These are phyloP conservation scores for Russula ochroleuca DNA, from an alignment of 768 basidiomycete species.

Conservation along the genomic window DNA sequence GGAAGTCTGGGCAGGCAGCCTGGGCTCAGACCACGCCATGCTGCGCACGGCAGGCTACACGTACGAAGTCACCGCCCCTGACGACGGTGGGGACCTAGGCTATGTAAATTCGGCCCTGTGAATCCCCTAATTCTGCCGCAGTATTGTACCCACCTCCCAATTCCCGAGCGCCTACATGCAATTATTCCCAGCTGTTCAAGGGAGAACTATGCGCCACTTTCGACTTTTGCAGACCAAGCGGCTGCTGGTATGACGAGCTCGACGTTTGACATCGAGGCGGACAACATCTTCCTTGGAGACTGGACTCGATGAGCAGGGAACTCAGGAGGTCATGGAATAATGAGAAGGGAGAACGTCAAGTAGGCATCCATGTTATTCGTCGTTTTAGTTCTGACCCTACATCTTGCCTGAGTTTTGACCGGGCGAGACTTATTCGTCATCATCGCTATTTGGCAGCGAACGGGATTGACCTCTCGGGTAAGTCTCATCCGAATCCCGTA, in stretches of 20 bases:
- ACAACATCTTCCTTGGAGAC: conserved; percentile 75
- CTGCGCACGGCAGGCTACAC: too few relatives aligned
- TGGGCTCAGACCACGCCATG: too few relatives aligned
- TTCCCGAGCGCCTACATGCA: conserved; percentile 57
- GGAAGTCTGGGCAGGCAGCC: too few relatives aligned
- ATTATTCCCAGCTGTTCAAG: conserved; percentile 46
- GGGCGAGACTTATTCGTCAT: conserved; percentile 86
- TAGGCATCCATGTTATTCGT: conserved; percentile 40
- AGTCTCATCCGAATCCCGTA: conserved; percentile 29
- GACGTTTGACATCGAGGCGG: conserved; percentile 81
- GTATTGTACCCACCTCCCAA: conserved; percentile 62
- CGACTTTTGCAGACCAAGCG: conserved; percentile 77
- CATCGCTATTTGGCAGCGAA: conserved; percentile 82
- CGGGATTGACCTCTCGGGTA: conserved; percentile 88
- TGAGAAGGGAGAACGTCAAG: conserved; percentile 79
- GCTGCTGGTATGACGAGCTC: conserved; percentile 73
- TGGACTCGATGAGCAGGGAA: conserved; percentile 84
- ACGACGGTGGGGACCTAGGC: too few relatives aligned
- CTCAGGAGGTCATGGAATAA: conserved; percentile 90
- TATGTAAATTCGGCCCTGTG: too few relatives aligned
- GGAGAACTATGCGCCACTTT: conserved; percentile 58
- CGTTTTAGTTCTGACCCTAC: neutral
- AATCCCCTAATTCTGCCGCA: conserved; percentile 32
- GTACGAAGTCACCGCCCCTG: too few relatives aligned
- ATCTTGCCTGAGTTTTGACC: conserved; percentile 66